Conservation (phyloP, 495 filamentous ascomycete genomes). For the Aspergillus nidulans region DNA sequence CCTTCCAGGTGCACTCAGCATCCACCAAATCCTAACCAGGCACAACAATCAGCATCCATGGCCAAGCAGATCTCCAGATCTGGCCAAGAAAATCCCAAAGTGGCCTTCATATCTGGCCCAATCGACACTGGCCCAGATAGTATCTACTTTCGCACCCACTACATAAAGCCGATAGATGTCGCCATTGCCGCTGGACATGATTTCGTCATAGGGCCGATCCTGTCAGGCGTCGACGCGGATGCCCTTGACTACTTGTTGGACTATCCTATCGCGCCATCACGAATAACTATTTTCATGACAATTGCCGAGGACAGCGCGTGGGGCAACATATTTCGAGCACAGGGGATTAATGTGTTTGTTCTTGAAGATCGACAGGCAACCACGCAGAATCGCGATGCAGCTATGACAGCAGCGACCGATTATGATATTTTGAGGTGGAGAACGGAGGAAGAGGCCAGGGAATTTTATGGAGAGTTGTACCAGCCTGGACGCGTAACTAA, state of each 20-base stretch:
- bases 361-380: conserved; percentile 13
- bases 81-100: neutral
- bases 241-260: conserved; percentile 26
- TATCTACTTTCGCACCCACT: conserved; percentile 22
- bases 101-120: conserved; percentile 31
- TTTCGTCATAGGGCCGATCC: conserved; percentile 26
- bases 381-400: conserved; percentile 24
- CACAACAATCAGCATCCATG: neutral
- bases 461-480: conserved; percentile 21
- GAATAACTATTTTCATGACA: conserved; percentile 26
- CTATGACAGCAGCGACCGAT: conserved; percentile 21
- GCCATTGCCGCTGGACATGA: conserved; percentile 17
- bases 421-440: conserved; percentile 28
- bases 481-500: conserved; percentile 24
- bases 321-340: conserved; percentile 14
- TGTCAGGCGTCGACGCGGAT: conserved; percentile 24
- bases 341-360: conserved; percentile 18
- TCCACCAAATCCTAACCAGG: too few species aligned
- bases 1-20: too few species aligned
- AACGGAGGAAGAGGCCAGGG: conserved; percentile 17
- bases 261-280: conserved; percentile 16
- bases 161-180: conserved; percentile 16
- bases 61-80: neutral
- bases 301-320: conserved; percentile 16
- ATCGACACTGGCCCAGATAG: conserved; percentile 19